A percentile compares a stretch with the other conserved stretches of the same genome.
Conservation (phyloP, 352 stramenopile genomes). For the Globisporangium acanthophoron region DNA sequence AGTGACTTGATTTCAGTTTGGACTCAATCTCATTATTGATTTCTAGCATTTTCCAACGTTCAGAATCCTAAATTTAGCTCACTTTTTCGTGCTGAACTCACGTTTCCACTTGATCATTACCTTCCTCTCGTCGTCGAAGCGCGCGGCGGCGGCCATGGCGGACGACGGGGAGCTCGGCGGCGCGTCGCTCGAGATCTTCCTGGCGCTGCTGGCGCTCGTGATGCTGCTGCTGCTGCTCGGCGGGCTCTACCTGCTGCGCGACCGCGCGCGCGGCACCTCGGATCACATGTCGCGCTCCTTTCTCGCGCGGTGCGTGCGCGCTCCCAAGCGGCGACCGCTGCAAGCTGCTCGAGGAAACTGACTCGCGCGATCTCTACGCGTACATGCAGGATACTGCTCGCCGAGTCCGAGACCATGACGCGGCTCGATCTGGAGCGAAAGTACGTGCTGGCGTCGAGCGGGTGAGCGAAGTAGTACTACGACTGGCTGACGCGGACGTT, state of each 20-base stretch:
- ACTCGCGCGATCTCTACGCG: neutral
- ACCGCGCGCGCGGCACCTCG: constrained; percentile 24
- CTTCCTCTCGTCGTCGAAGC: too few species aligned
- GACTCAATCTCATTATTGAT: too few species aligned
- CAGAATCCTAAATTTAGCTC: neutral
- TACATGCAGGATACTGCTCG: constrained; percentile 32
- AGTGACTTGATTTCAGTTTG: too few species aligned
- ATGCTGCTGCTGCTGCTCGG: constrained; percentile 62
- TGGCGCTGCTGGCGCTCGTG: constrained; percentile 61
- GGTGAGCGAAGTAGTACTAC: too few species aligned
- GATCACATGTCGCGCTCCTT: constrained; percentile 36
- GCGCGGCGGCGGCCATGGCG: neutral
- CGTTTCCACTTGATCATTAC: neutral
- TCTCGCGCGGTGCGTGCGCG: constrained; percentile 29
- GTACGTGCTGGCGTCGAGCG: constrained; percentile 17
- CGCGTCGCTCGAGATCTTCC: constrained; percentile 57
- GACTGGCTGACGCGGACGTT: neutral
- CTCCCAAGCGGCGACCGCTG: too few species aligned
- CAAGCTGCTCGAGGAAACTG: neutral
- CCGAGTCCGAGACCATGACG: constrained; percentile 57
- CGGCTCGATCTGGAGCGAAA: constrained; percentile 70
- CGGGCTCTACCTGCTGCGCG: constrained; percentile 60
- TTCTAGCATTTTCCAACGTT: neutral
- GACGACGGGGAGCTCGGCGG: constrained; percentile 4
- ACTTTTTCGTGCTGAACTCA: neutral